Evolutionary conservation across 1,284 basidiomycete species (phyloP).

Genomic region (Apiotrichum laibachii): DNA sequence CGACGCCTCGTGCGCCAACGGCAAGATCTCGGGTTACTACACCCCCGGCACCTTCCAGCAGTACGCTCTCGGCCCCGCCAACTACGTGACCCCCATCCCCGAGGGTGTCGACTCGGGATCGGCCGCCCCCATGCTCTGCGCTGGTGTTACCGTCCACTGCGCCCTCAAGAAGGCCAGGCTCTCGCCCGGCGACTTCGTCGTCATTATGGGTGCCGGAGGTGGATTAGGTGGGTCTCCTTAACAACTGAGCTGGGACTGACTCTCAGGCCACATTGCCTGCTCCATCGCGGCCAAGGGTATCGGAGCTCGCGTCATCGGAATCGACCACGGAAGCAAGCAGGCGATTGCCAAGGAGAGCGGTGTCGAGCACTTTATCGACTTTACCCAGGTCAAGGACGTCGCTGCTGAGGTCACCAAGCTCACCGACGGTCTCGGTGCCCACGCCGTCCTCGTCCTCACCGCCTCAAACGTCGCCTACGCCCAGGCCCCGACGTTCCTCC

Average conservation of each 20-base stretch:
- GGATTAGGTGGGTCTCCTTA: conserved; percentile 35
- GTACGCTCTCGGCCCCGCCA: conserved; percentile 55
- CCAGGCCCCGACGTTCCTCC: conserved; percentile 67
- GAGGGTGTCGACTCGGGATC: conserved; percentile 61
- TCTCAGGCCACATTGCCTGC: conserved; percentile 55
- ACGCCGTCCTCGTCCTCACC: conserved; percentile 66
- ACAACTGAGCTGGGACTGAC: too few relatives aligned
- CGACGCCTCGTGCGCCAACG: conserved; percentile 11
- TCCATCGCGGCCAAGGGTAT: conserved; percentile 34
- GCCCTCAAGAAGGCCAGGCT: conserved; percentile 71
- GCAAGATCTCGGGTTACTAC: conserved; percentile 15
- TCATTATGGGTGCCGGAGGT: conserved; percentile 57
- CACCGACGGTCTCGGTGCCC: conserved; percentile 67
- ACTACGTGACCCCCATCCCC: conserved; percentile 73
- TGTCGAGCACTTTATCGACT: conserved; percentile 77
- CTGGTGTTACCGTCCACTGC: conserved; percentile 62
- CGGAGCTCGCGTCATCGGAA: conserved; percentile 16
- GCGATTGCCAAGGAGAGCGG: conserved; percentile 66
- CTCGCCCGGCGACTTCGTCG: conserved; percentile 71
- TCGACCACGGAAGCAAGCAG: conserved; percentile 52
- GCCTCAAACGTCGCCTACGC: conserved; percentile 59
- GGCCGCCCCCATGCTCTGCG: conserved; percentile 81
- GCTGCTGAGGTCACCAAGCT: conserved; percentile 4
- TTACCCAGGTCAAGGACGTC: conserved; percentile 54
- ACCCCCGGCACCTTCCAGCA: conserved; percentile 80